Base-by-base conservation (phyloP, 805 yeast genomes). In the Suhomyces kilbournensis region DNA sequence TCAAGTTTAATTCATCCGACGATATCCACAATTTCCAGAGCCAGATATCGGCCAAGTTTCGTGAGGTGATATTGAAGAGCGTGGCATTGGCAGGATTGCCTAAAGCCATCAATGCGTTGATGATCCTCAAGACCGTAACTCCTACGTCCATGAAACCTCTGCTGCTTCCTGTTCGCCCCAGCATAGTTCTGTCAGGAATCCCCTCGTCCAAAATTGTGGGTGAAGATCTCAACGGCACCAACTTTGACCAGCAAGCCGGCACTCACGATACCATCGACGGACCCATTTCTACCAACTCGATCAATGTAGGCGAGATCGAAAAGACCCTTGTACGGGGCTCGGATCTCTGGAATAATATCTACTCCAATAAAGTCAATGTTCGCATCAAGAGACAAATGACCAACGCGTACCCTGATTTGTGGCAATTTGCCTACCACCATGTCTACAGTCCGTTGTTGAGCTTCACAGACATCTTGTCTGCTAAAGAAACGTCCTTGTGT, bases 41-140 rank as follows among this genome's bases (percentile, higher is more conserved):
- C 9, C 54, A 55, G 28, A 55, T 74, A 19, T 76, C 92, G 0
- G 73, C 75, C 40, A 81, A 86, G 58, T 72, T 87, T 49, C 75
- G 96, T 54, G 97, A 92, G 61, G 84, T 91, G 7, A 70, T 92
- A 2, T 70, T 92, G 61, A 92, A 91, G 63, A 77, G 90, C 3
- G 79, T 87, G 0, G 96, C 96, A 0, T 70, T 92, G 45, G 82
- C 84, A 14, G 97, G 97, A 0, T 74, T 91, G 12, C 97, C 97
- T 1, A 85, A 85, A 59, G 81, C 91, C 1, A 92, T 92, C 66
- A 92, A 91, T 66, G 80, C 96, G 1, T 69, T 92, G 61, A 85
- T 81, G 60, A 74, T 77, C 15, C 72, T 91, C 52, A 82, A 81
- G 54, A 78, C 78, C 25, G 83, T 76, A 1, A 88, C 96, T 0